Evolutionary conservation across 1,139 yeast genomes (phyloP).

Genomic region (Yamadazyma kanchanaburiensis): DNA sequence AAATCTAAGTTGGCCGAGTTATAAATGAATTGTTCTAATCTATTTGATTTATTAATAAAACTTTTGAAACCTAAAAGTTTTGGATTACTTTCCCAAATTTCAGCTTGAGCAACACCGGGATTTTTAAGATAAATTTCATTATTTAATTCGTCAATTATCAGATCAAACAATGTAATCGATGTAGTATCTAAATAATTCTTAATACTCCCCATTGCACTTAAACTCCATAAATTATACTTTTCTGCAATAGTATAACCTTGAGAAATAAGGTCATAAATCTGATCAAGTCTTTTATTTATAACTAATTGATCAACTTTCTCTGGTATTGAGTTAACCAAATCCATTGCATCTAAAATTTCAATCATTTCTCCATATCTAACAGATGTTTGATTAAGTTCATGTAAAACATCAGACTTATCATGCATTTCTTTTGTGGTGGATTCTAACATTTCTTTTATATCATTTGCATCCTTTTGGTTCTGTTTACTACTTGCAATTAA

Average conservation of each 20-base stretch:
- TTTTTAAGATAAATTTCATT: slow-evolving; percentile 66
- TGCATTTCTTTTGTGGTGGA: slow-evolving; percentile 51
- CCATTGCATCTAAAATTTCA: slow-evolving; percentile 68
- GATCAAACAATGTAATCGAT: slow-evolving; percentile 63
- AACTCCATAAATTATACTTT: slow-evolving; percentile 56
- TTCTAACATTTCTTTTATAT: slow-evolving; percentile 50
- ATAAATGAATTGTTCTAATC: slow-evolving; percentile 53
- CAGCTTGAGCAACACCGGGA: slow-evolving; percentile 13
- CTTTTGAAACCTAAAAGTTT: slow-evolving; percentile 36
- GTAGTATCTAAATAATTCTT: slow-evolving; percentile 61
- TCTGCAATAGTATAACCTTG: slow-evolving; percentile 57
- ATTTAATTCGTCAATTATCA: slow-evolving; percentile 73
- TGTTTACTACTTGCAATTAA: slow-evolving; percentile 54
- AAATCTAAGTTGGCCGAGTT: slow-evolving; percentile 59
- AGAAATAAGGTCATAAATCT: slow-evolving; percentile 63
- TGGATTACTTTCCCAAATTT: slow-evolving; percentile 25
- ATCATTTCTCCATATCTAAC: slow-evolving; percentile 65
- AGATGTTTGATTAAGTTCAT: slow-evolving; percentile 64
- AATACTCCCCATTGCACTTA: slow-evolving; percentile 58
- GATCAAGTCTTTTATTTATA: slow-evolving; percentile 63
- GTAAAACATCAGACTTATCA: slow-evolving; percentile 52
- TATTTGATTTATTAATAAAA: slow-evolving; percentile 37
- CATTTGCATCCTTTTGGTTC: slow-evolving; percentile 53
- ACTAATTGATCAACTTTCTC: slow-evolving; percentile 62
- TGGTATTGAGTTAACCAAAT: slow-evolving; percentile 57